Conservation (phyloP, 192 early-diverging fungal genomes). For the Radiomyces spectabilis region DNA sequence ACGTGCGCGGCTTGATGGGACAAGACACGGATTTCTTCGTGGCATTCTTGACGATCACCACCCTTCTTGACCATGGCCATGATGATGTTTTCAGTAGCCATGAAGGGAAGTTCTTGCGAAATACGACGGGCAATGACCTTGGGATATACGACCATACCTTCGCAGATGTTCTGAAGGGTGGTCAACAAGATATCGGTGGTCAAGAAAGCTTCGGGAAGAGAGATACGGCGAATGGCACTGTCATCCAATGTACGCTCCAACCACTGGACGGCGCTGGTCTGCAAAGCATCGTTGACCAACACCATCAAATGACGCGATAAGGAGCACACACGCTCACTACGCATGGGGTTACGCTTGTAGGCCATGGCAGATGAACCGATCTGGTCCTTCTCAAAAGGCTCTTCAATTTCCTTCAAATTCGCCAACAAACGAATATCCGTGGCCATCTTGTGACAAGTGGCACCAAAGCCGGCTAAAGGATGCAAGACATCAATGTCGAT, state of each 20-base stretch:
- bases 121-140: constrained; percentile 89
- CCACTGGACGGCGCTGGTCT: constrained; percentile 93
- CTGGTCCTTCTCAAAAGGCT: constrained; percentile 99
- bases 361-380: constrained; percentile 99
- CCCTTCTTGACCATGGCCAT: constrained; percentile 98
- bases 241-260: constrained; percentile 97
- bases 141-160: constrained; percentile 96
- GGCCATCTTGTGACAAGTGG: constrained; percentile 94
- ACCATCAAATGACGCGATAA: constrained; percentile 92
- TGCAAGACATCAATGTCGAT: constrained; percentile 90
- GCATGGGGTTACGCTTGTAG: constrained; percentile 99
- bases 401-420: constrained; percentile 96
- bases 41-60: constrained; percentile 91
- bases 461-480: constrained; percentile 85
- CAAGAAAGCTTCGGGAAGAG: constrained; percentile 93
- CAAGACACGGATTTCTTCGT: constrained; percentile 95
- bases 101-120: constrained; percentile 93
- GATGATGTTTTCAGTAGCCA: constrained; percentile 99
- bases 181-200: constrained; percentile 96
- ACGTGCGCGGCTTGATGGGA: constrained; percentile 85
- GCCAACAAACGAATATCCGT: constrained; percentile 94
- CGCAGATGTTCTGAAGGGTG: constrained; percentile 91
- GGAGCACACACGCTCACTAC: constrained; percentile 94
- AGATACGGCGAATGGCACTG: constrained; percentile 91
- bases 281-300: constrained; percentile 76